Base-by-base conservation (phyloP, 1,139 yeast species). In the Kurtzmaniella quercitrusa region DNA sequence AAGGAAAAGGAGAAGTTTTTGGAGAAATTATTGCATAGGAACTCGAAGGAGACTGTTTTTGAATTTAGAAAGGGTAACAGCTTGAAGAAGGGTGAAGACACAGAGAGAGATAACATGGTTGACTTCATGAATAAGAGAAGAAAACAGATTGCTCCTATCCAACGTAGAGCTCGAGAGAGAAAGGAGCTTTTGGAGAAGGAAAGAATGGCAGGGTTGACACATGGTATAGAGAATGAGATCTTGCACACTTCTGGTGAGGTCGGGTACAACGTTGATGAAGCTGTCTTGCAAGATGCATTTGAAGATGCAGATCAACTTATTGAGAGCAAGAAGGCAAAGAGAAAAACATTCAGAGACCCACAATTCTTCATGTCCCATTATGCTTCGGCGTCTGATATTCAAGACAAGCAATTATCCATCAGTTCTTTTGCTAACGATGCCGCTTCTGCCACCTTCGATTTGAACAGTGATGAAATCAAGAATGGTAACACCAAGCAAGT, bases 51-150 rank as follows among this genome's bases (percentile, higher is more conserved):
- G 59, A 94, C 98, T 0, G 97, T 94, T 8, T 94, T 94, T 62
- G 99, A 94, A 62, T 85, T 89, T 63, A 71, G 69, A 44, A 41
- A 41, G 38, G 29, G 27, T 25, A 31, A 29, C n/a, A 34, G 34
- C 3, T 10, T 15, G 10, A 16, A 14, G 15, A 77, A 76, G 43
- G 73, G 70, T 34, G 62, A 59, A 33, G 73, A 66, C 40, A 60
- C 56, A 41, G 75, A 65, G 36, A 91, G 85, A 51, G 86, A 86
- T 51, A 82, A 81, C 50, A 67, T 90, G 58, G 86, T 88, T 34
- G 84, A 83, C 43, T 73, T 93, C 56, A 93, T 94, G 98, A 76
- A 83, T 51, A 81, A 80, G 49, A 76, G 98, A 70, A 77, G 98
- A 62, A 74, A 74, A 50, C 97, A 91, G 59, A 74, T 94, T 48